Base-by-base conservation (phyloP, 1,284 basidiomycete species). In the Trichosporon sp. region DNA sequence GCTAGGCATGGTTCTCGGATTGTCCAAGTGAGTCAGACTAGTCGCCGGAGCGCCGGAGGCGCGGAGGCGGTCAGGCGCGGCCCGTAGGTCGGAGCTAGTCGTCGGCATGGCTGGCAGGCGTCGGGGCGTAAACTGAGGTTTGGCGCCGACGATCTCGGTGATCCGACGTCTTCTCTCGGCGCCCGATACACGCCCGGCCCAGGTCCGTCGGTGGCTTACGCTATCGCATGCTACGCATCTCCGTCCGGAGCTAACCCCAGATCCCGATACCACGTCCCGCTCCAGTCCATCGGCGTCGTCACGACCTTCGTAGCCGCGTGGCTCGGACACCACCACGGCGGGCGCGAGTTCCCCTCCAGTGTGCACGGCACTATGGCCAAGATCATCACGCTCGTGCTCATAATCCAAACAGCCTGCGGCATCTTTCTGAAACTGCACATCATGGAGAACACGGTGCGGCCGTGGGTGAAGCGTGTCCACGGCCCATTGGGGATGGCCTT, bases 341-440 rank as follows among this genome's bases (percentile, higher is more conserved):
- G 93, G 0, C 87, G 92, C 65, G 83, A 87, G 74, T 95, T 94
- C 78, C 87, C 88, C 54, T 3, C 10, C 0, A 54, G 83, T 81
- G 81, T 83, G 11, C 93, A 94, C 78, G 91, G 90, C 6, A 85
- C 84, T 2, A 89, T 91, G 76, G 91, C 90, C 14, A 90, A 88
- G 67, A 87, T 93, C 76, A 85, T 94, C 64, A 85, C 91, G 73
- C 70, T 89, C 46, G 89, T 91, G 1, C 88, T 94, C 59, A 77
- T 87, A 16, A 78, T 86, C 80, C 96, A 98, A 84, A 86, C 91
- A 7, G 79, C 81, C 16, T 86, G 93, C 67, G 96, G 96, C 5
- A 87, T 95, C 71, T 98, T 97, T 83, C 90, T 98, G 74, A 98
- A 96, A 84, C 85, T 96, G 3, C 96, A 98, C 82, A 90, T 98